These are phyloP conservation scores for Brassica nigra DNA, from an alignment of 345 rosid species.

Conservation along the genomic window DNA sequence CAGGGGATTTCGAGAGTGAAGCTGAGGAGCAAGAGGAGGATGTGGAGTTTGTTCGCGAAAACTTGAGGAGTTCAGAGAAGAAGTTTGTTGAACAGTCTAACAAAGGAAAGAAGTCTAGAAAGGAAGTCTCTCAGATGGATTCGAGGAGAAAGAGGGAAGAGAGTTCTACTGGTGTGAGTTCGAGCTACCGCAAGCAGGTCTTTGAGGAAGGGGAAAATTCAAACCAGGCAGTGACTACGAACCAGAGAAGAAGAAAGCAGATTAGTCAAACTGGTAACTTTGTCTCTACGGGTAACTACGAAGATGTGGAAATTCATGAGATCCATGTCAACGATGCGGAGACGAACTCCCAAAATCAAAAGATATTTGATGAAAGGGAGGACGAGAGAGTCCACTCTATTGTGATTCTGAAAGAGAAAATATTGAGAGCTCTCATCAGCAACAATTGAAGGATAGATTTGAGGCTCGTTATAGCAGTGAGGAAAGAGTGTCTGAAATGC, in stretches of 20 bases:
- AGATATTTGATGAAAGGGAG: slow-evolving; percentile 44
- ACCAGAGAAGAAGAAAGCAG: slow-evolving; percentile 45
- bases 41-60: slow-evolving; percentile 38
- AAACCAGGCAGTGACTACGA: slow-evolving; percentile 38
- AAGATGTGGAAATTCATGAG: slow-evolving; percentile 46
- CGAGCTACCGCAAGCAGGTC: slow-evolving; percentile 40
- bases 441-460: slow-evolving; percentile 40
- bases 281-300: too few relatives aligned
- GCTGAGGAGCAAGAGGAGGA: slow-evolving; percentile 49
- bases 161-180: slow-evolving; percentile 41
- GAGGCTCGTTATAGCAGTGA: slow-evolving; percentile 41
- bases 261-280: slow-evolving; percentile 39
- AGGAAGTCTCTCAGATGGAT: slow-evolving; percentile 45
- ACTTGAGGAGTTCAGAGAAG: slow-evolving; percentile 5
- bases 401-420: slow-evolving; percentile 34
- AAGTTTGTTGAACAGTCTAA: slow-evolving; percentile 27
- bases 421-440: slow-evolving; percentile 35
- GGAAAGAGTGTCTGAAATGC: slow-evolving; percentile 49
- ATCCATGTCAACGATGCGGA: slow-evolving; percentile 46
- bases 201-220: slow-evolving; percentile 43
- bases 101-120: slow-evolving; percentile 47
- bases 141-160: slow-evolving; percentile 40
- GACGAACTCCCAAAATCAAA: slow-evolving; percentile 46
- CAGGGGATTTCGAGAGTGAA: slow-evolving; percentile 63
- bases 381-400: slow-evolving; percentile 35